These are phyloP conservation scores for Candida anutae DNA, from an alignment of 1,139 yeast species.

Conservation along the genomic window DNA sequence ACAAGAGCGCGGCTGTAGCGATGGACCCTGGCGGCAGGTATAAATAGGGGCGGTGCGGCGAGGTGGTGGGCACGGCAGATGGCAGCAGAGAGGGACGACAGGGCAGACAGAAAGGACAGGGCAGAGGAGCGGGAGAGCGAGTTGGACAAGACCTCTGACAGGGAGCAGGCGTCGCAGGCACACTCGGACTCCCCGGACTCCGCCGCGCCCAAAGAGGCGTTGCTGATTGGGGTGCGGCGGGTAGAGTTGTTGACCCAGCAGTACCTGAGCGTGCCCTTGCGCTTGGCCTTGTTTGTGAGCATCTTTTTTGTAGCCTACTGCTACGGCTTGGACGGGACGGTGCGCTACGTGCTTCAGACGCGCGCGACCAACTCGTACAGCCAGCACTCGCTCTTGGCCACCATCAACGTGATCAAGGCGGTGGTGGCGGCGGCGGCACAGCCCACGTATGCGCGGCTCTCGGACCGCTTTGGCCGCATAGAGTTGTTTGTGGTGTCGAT, in stretches of 20 bases:
- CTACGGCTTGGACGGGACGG: slow-evolving; percentile 57
- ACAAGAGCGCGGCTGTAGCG: too few relatives aligned
- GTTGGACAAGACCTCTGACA: too few relatives aligned
- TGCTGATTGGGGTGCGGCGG: slow-evolving; percentile 30
- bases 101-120: too few relatives aligned
- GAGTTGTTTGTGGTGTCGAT: slow-evolving; percentile 48
- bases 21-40: too few relatives aligned
- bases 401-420: slow-evolving; percentile 54
- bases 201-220: too few relatives aligned
- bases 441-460: slow-evolving; percentile 59
- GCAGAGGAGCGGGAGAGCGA: too few relatives aligned
- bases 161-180: too few relatives aligned
- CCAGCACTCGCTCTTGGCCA: slow-evolving; percentile 53
- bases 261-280: slow-evolving; percentile 15
- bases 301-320: slow-evolving; percentile 57
- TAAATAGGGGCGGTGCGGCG: too few relatives aligned
- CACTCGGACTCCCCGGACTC: too few relatives aligned
- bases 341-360: slow-evolving; percentile 42
- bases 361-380: slow-evolving; percentile 52
- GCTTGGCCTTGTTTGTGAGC: slow-evolving; percentile 35
- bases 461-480: slow-evolving; percentile 66
- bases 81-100: too few relatives aligned
- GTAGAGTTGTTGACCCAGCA: slow-evolving; percentile 35
- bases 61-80: too few relatives aligned
- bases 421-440: slow-evolving; percentile 70